Evolutionary conservation across 139 green algal genomes (phyloP).

Genomic region (Ettlia oleoabundans): DNA sequence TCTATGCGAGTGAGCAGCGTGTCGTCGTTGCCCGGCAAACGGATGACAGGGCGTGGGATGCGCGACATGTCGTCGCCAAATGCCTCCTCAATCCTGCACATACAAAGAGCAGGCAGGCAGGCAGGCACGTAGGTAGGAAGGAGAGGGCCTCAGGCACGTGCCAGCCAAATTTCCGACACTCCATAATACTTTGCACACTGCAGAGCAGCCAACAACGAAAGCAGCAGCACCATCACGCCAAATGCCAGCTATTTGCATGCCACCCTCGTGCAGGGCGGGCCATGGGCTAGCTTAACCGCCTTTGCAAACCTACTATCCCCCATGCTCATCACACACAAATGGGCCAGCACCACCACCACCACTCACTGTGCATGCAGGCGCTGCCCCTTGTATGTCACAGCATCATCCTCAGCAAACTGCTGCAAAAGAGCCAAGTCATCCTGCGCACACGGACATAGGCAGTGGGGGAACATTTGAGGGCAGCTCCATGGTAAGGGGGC

Average conservation of each 20-base stretch:
- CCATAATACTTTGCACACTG: too few species aligned
- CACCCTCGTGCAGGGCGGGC: too few species aligned
- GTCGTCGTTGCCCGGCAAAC: constrained; percentile 47
- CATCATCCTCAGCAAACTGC: constrained; percentile 55
- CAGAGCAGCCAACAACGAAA: too few species aligned
- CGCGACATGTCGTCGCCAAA: background rate
- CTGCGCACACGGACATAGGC: background rate
- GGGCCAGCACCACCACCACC: background rate
- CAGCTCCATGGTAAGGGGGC: background rate
- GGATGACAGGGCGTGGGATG: constrained; percentile 63
- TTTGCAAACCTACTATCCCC: too few species aligned
- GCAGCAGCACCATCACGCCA: too few species aligned
- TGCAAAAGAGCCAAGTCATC: constrained; percentile 59
- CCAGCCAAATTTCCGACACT: too few species aligned
- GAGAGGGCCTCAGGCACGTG: too few species aligned
- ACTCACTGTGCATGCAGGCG: constrained; percentile 16
- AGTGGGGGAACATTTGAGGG: background rate
- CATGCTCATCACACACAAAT: background rate
- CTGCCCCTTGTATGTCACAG: constrained; percentile 46
- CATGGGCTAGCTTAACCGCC: too few species aligned
- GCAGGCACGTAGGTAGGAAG: background rate
- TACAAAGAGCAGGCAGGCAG: background rate
- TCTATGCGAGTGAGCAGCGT: constrained; percentile 79
- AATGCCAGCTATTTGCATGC: too few species aligned
- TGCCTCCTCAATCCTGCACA: constrained; percentile 13